A percentile compares a stretch with the other conserved stretches of the same genome.
Conservation (phyloP, 148 eudicot species). For the Polygonum maritimum region DNA sequence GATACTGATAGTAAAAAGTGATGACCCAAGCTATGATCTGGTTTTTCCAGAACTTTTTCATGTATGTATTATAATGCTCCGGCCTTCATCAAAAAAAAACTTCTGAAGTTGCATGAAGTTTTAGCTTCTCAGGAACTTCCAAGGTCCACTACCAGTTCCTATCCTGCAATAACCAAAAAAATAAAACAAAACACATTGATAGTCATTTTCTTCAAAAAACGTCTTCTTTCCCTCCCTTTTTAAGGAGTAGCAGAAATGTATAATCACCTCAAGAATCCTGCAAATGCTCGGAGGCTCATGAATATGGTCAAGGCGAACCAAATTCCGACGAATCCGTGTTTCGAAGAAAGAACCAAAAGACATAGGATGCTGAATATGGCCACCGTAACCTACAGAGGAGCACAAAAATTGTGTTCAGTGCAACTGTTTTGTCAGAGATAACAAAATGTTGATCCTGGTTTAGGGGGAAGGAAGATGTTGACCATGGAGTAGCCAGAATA, state of each 20-base stretch:
- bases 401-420: not conserved
- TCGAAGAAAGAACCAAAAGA: conserved; percentile 38
- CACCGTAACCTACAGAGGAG: conserved; percentile 47
- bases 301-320: conserved; percentile 73
- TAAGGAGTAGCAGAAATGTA: not conserved
- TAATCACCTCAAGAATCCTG: conserved; percentile 74
- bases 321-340: conserved; percentile 58
- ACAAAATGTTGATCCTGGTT: not conserved
- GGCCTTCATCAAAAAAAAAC: not conserved
- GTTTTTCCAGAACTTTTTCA: not conserved
- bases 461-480: not conserved
- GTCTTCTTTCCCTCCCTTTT: not conserved
- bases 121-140: conserved; percentile 55
- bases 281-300: conserved; percentile 76
- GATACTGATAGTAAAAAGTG: not conserved
- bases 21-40: not conserved
- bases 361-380: conserved; percentile 51
- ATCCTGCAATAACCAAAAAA: conserved; percentile 36
- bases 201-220: not conserved
- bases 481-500: conserved; percentile 58
- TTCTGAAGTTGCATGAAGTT: not conserved
- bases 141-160: conserved; percentile 70
- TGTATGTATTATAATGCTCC: not conserved
- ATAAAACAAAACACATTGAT: not conserved
- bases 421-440: not conserved